Percentiles rank a stretch among this genome's conserved stretches.
These are phyloP conservation scores for Dinochytrium kinnereticum DNA, from an alignment of 371 early-diverging fungal genomes.

Conservation along the genomic window DNA sequence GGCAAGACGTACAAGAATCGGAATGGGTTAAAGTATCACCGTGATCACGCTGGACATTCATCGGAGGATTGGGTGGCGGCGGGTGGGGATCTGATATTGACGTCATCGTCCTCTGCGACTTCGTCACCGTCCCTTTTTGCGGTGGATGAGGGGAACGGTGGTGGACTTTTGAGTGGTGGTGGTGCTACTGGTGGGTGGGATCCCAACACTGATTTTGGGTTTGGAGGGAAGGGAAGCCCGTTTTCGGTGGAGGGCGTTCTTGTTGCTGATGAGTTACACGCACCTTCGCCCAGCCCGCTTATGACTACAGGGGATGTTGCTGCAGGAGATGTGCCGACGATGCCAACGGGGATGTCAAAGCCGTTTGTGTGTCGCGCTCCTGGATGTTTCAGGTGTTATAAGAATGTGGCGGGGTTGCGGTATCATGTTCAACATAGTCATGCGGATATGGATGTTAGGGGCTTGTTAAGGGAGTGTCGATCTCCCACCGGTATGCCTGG, in stretches of 20 bases:
- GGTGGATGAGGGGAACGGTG: neutral
- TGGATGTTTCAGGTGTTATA: neutral
- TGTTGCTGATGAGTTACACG: neutral
- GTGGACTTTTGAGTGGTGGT: neutral
- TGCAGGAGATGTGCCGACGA: neutral
- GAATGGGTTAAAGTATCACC: conserved; percentile 53
- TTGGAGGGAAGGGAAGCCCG: no score
- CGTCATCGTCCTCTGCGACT: neutral
- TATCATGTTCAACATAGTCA: conserved; percentile 3
- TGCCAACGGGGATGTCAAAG: neutral
- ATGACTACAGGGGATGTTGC: conserved; percentile 1
- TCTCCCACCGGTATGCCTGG: neutral
- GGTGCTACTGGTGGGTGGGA: neutral
- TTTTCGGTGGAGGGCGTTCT: no score
- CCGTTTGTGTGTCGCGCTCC: neutral
- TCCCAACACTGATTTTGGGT: neutral
- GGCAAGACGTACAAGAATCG: conserved; percentile 50
- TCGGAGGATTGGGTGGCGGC: conserved; percentile 17
- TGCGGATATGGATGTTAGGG: neutral
- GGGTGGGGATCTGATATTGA: neutral
- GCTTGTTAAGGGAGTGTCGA: conserved; percentile 9
- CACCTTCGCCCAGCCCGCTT: neutral
- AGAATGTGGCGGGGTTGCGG: conserved; percentile 9
- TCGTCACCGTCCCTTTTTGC: neutral
- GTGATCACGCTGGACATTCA: conserved; percentile 8